Conservation (phyloP, 176 grass and related monocot species). For the Sorghum bicolor region Sorghum_bicolor_NCBIv3 NC_012873.2:60296001-60296500, state of each 20-base stretch:
- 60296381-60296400: too few relatives aligned
- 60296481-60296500: neutral
- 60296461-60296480: neutral
- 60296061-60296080: constrained; percentile 71
- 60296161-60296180: neutral
- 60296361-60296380: too few relatives aligned
- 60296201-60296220: neutral
- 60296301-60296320: too few relatives aligned
- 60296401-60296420: too few relatives aligned
- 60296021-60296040: constrained; percentile 64
- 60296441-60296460: too few relatives aligned
- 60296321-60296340: too few relatives aligned
- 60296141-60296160: neutral
- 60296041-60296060: constrained; percentile 76
- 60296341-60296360: too few relatives aligned
- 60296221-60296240: neutral
- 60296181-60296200: neutral
- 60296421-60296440: too few relatives aligned
- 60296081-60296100: constrained; percentile 70
- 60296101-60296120: neutral
- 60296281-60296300: too few relatives aligned
- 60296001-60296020: constrained; percentile 27
- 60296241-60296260: too few relatives aligned
- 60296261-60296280: too few relatives aligned
- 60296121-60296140: neutral